phyloP scores from a whole-genome alignment of 2,329 filamentous ascomycete species.

The Pseudogymnoascus sp. region DNA sequence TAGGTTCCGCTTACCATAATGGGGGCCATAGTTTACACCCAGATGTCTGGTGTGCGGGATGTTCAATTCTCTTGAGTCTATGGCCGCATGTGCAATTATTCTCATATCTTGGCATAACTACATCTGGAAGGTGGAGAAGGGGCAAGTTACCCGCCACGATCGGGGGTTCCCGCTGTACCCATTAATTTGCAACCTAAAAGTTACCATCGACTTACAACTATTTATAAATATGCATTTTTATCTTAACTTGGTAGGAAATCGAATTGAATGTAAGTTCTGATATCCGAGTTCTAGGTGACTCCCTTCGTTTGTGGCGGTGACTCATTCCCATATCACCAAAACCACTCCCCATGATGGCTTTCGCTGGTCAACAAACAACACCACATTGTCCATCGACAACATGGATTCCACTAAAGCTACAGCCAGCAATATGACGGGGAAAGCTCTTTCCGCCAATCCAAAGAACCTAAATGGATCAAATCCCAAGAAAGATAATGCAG shows the following conservation, averaged over 20 bases:
- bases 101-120: not conserved
- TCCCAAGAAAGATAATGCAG: conserved; percentile 39
- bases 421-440: not conserved
- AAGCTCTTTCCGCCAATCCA: conserved; percentile 15
- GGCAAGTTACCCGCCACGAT: not conserved
- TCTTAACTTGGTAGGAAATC: not conserved
- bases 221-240: not conserved
- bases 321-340: not conserved
- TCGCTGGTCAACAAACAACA: not conserved
- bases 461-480: conserved; percentile 50
- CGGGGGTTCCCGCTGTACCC: not conserved
- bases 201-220: not conserved
- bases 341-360: not conserved
- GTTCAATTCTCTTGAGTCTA: not conserved
- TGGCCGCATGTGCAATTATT: not conserved
- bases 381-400: not conserved
- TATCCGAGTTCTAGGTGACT: not conserved
- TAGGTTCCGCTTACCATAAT: too few relatives aligned
- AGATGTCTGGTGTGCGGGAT: too few relatives aligned
- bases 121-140: not conserved
- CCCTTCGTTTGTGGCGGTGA: not conserved
- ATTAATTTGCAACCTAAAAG: not conserved
- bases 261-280: not conserved
- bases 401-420: not conserved
- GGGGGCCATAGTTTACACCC: too few relatives aligned